phyloP scores from a whole-genome alignment of 192 early-diverging fungal species.

The Umbelopsis vinacea region DNA sequence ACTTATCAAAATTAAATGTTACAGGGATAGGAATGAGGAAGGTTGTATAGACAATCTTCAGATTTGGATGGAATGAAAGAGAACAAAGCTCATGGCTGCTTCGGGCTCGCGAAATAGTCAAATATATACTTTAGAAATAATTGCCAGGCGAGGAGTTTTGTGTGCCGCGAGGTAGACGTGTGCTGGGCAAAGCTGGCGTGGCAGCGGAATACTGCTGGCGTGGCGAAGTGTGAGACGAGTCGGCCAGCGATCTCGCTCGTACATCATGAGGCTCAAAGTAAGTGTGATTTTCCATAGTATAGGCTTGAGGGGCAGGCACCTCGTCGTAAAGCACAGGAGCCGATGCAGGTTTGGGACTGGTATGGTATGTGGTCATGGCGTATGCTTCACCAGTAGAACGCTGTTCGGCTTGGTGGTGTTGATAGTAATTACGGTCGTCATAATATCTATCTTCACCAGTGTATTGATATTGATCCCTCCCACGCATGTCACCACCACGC shows the following conservation, averaged over 20 bases:
- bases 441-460: constrained; percentile 4
- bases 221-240: background rate
- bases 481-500: background rate
- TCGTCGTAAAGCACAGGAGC: constrained; percentile 18
- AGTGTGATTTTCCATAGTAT: constrained; percentile 11
- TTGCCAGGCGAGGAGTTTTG: background rate
- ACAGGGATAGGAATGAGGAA: too few relatives aligned
- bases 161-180: background rate
- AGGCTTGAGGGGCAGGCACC: constrained; percentile 15
- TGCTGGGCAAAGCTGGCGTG: background rate
- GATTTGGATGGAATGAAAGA: too few relatives aligned
- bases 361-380: constrained; percentile 10
- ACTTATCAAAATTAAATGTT: too few relatives aligned
- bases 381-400: constrained; percentile 1
- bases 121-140: background rate
- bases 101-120: background rate
- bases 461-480: background rate
- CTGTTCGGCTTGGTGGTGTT: background rate
- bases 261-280: background rate
- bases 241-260: constrained; percentile 20
- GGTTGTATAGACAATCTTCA: too few relatives aligned
- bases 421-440: background rate
- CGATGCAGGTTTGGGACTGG: background rate
- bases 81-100: background rate
- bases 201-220: background rate